Evolutionary conservation across 2,329 filamentous ascomycete genomes (phyloP), one percentile per base, ranked within the genome.

Genomic region (Onygenales sp.): DNA sequence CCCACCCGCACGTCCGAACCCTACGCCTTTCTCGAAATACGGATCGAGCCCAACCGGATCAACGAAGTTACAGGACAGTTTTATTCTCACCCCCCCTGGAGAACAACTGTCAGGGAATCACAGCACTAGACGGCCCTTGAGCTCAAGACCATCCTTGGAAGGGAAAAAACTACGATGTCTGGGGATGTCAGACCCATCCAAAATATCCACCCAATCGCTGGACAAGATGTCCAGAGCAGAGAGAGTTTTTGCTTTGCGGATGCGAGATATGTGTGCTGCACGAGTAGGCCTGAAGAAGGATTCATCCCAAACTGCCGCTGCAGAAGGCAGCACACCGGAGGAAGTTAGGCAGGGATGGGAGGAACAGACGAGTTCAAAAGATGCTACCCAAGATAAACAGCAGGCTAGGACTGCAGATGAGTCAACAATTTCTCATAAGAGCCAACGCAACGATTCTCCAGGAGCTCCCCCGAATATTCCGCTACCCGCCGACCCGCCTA

Each of bases 231-330:
- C 50, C 32, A 59, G 62, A n/a, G 59, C 58, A 11, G 61, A 62
- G 37, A 58, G 59, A 6, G 62, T 65, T 10, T 62, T 58, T 56
- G 63, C 62, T 2, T 45, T 65, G 32, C 62, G 60, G 32, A 58
- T 63, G 56, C 63, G 60, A 48, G 65, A 67, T 51, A 55, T 67
- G 36, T 59, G 58, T n/a, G 55, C 54, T 31, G 62, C 58, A 33
- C 63, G 64, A 21, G 51, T 54, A n/a, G 49, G 57, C n/a, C 40
- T 56, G 10, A 59, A 57, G 27, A 52, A 45, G 3, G 44, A 54
- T 9, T 54, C 54, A 4, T 55, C 53, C 6, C 37, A 17, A 31
- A 33, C 40, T 21, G 31, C 47, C 34, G 17, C 17, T 11, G 31
- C 17, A 32, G 31, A 49, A 36, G 47, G n/a, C 43, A 40, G 31